Conservation (phyloP, 371 early-diverging fungal genomes). For the Mucor plumbeus region DNA sequence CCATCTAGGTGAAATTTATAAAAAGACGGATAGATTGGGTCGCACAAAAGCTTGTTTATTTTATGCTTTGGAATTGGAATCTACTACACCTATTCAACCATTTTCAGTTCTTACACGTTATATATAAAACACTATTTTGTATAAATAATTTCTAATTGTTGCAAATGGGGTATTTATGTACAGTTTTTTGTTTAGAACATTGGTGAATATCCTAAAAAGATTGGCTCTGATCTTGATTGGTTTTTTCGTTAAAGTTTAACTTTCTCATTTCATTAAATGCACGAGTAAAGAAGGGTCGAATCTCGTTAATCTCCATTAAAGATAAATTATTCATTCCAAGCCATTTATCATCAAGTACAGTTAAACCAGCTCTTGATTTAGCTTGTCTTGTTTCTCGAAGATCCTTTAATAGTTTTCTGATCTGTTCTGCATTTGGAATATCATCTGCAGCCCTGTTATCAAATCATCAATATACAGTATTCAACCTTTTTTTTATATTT, state of each 20-base stretch:
- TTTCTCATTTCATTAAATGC: constrained; percentile 76
- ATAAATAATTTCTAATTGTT: constrained; percentile 1
- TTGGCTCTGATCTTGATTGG: neutral
- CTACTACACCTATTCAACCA: constrained; percentile 66
- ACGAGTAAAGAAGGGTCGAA: constrained; percentile 81
- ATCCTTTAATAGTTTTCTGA: constrained; percentile 79
- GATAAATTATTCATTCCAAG: constrained; percentile 85
- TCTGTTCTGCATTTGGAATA: constrained; percentile 71
- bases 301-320: constrained; percentile 88
- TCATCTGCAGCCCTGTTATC: constrained; percentile 77
- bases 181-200: neutral
- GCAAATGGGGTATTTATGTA: constrained; percentile 12
- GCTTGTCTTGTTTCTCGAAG: constrained; percentile 83
- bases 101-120: constrained; percentile 60
- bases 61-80: constrained; percentile 77
- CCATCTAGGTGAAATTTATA: constrained; percentile 61
- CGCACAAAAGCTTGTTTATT: constrained; percentile 73
- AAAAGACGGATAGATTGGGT: constrained; percentile 58
- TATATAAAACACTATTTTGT: constrained; percentile 20
- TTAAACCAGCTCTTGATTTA: constrained; percentile 79
- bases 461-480: neutral
- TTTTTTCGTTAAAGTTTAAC: constrained; percentile 26
- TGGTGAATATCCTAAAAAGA: neutral
- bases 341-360: constrained; percentile 65
- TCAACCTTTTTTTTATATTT: neutral